Percentiles rank a stretch among this genome's conserved stretches.
These are phyloP conservation scores for Diaporthe citri DNA, from an alignment of 2,329 filamentous ascomycete species.

Conservation along the genomic window DNA sequence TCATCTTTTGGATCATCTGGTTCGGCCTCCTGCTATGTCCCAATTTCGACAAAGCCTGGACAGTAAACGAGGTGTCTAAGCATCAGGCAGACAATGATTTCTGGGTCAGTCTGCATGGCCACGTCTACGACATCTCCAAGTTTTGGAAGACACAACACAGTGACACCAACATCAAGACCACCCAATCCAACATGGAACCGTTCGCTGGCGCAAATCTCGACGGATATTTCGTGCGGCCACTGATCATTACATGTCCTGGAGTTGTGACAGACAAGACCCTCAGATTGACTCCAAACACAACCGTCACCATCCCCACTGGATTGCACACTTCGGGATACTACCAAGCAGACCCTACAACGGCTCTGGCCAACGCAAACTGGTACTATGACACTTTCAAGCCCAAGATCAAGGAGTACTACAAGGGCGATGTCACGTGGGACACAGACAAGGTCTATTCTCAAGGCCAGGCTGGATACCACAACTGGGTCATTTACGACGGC, in stretches of 20 bases:
- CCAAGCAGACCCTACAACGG: conserved; percentile 67
- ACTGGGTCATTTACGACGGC: conserved; percentile 84
- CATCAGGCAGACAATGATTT: conserved; percentile 83
- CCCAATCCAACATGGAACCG: conserved; percentile 75
- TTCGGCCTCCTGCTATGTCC: conserved; percentile 91
- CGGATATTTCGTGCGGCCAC: conserved; percentile 85
- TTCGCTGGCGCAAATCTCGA: conserved; percentile 85
- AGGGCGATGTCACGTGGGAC: conserved; percentile 85
- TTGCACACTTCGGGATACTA: conserved; percentile 78
- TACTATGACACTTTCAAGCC: conserved; percentile 82
- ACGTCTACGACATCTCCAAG: conserved; percentile 91
- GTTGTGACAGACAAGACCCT: conserved; percentile 73
- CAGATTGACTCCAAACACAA: conserved; percentile 74
- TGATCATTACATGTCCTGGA: conserved; percentile 79
- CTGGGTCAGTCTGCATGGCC: conserved; percentile 88
- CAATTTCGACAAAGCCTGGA: conserved; percentile 92
- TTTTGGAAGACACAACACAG: conserved; percentile 91
- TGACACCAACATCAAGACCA: conserved; percentile 74
- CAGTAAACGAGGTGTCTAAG: conserved; percentile 72
- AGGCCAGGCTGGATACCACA: conserved; percentile 75
- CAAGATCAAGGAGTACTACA: conserved; percentile 85
- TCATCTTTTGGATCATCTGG: conserved; percentile 92
- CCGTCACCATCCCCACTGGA: conserved; percentile 66
- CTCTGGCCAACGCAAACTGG: conserved; percentile 77
- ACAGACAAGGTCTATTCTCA: conserved; percentile 70